Evolutionary conservation across 2,329 filamentous ascomycete genomes (phyloP).

Genomic region (Nemania diffusa): DNA sequence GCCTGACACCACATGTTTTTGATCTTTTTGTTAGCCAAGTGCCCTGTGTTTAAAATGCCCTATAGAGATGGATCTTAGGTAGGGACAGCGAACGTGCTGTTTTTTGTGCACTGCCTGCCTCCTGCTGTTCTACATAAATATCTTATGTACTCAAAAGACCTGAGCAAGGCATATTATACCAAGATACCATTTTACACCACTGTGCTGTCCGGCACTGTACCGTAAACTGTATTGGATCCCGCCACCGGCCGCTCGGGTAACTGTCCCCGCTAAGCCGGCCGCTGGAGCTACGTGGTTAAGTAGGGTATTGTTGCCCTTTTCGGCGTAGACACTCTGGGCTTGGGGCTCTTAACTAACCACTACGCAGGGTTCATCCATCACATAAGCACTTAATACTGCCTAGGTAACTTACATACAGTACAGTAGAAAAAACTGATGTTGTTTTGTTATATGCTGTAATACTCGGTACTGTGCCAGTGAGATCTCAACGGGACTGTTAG

Average conservation of each 20-base stretch:
- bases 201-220: background rate
- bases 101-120: background rate
- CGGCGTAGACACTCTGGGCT: background rate
- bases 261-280: conserved; percentile 30
- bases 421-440: background rate
- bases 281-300: conserved; percentile 22
- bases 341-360: conserved; percentile 8
- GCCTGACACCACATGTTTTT: background rate
- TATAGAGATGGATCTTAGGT: background rate
- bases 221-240: background rate
- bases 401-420: background rate
- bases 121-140: background rate
- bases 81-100: background rate
- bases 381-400: conserved; percentile 17
- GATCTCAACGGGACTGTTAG: no score
- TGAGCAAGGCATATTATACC: background rate
- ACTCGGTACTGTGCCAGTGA: no score
- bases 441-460: no score
- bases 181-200: background rate
- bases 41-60: background rate
- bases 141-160: background rate
- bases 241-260: conserved; percentile 31
- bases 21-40: background rate
- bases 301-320: conserved; percentile 17
- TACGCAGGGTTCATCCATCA: conserved; percentile 1